Evolutionary conservation across 129 eudicot species (phyloP).

Genomic region (Tanacetum coccineum): DNA sequence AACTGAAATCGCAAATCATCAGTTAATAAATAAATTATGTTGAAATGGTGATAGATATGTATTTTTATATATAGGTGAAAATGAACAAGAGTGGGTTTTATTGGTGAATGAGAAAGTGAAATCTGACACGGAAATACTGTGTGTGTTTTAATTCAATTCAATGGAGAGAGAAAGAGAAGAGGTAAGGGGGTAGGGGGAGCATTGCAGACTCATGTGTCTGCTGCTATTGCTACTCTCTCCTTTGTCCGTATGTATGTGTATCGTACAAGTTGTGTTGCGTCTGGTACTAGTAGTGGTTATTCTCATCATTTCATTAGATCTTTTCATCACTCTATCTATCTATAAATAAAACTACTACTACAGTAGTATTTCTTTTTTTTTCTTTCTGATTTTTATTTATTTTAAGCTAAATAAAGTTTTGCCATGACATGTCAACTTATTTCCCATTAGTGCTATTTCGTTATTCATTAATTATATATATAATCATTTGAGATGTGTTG

Average conservation of each 20-base stretch:
- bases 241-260: conserved; percentile 26
- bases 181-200: conserved; percentile 20
- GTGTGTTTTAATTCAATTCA: conserved; percentile 20
- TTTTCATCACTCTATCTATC: conserved; percentile 20
- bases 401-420: too few relatives aligned
- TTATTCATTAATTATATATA: too few relatives aligned
- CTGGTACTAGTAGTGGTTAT: conserved; percentile 9
- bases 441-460: too few relatives aligned
- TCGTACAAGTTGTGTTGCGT: conserved; percentile 9
- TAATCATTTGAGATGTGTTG: too few relatives aligned
- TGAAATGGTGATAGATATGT: neutral
- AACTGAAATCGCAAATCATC: conserved; percentile 5
- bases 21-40: conserved; percentile 8
- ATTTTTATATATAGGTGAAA: neutral
- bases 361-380: too few relatives aligned
- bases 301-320: conserved; percentile 21
- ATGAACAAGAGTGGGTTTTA: conserved; percentile 23
- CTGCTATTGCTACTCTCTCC: conserved; percentile 15
- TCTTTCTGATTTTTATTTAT: neutral
- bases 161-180: conserved; percentile 28
- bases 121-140: conserved; percentile 2
- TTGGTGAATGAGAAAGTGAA: conserved; percentile 33
- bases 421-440: too few relatives aligned
- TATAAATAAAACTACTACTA: neutral
- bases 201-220: conserved; percentile 33